These are phyloP conservation scores for Achlya hypogyna DNA, from an alignment of 352 stramenopile genomes.

Conservation along the genomic window DNA sequence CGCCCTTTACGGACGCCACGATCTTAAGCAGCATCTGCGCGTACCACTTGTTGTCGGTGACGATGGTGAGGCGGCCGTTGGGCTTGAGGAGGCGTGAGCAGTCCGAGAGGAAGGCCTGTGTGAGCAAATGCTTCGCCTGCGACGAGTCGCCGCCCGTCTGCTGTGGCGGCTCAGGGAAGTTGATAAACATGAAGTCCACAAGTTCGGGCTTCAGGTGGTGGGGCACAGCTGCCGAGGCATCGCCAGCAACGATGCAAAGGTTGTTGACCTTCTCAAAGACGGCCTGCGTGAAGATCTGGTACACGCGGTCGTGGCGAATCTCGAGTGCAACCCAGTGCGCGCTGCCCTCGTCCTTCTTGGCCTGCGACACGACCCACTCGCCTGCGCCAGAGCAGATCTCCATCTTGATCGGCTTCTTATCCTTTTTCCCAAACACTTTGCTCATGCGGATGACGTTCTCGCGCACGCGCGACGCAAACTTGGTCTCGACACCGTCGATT, in stretches of 20 bases:
- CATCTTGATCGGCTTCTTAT: slow-evolving; percentile 18
- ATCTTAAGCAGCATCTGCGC: slow-evolving; percentile 17
- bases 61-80: slow-evolving; percentile 17
- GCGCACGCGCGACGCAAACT: not conserved
- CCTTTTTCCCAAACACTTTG: slow-evolving; percentile 19
- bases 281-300: slow-evolving; percentile 16
- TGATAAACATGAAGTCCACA: slow-evolving; percentile 22
- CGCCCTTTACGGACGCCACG: not conserved
- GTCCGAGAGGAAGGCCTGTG: slow-evolving; percentile 2
- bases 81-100: slow-evolving; percentile 10
- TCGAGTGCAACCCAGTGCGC: slow-evolving; percentile 20
- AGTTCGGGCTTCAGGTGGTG: not conserved
- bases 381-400: slow-evolving; percentile 22
- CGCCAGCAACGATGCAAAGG: slow-evolving; percentile 15
- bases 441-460: not conserved
- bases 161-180: slow-evolving; percentile 23
- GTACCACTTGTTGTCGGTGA: slow-evolving; percentile 27
- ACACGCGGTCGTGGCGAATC: slow-evolving; percentile 22
- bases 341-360: not conserved
- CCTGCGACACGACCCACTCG: slow-evolving; percentile 22
- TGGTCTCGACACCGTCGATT: not conserved
- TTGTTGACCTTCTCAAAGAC: slow-evolving; percentile 13
- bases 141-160: slow-evolving; percentile 15
- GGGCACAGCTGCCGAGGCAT: slow-evolving; percentile 2
- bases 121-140: slow-evolving; percentile 21